These are phyloP conservation scores for Myxozyma geophila DNA, from an alignment of 805 yeast genomes.

Conservation along the genomic window DNA sequence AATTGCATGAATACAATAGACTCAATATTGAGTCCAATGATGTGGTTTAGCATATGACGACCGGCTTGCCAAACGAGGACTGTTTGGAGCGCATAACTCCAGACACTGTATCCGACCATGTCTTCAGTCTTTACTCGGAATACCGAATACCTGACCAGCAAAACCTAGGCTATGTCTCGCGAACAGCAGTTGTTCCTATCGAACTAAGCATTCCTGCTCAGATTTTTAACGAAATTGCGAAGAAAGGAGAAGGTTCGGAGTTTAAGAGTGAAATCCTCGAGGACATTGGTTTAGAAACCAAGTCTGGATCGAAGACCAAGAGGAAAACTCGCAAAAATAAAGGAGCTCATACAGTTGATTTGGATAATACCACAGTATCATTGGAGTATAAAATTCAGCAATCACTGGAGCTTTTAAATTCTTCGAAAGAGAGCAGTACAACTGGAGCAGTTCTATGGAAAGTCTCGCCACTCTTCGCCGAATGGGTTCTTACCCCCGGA, in stretches of 20 bases:
- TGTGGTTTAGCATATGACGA: neutral
- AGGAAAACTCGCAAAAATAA: neutral
- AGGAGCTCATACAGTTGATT: neutral
- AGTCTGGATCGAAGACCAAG: neutral
- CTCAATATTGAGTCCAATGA: neutral
- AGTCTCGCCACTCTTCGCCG: conserved; percentile 53
- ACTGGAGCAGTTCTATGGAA: conserved; percentile 73
- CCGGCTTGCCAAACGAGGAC: neutral
- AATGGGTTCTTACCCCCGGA: conserved; percentile 54
- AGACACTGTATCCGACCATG: conserved; percentile 19
- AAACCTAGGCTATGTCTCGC: conserved; percentile 27
- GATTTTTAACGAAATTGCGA: neutral
- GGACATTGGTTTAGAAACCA: neutral
- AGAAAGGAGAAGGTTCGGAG: no score
- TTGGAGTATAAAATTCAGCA: conserved; percentile 44
- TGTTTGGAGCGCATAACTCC: conserved; percentile 8
- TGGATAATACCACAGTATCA: neutral
- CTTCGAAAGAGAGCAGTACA: conserved; percentile 49
- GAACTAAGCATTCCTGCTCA: neutral
- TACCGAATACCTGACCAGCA: conserved; percentile 17
- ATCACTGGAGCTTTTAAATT: conserved; percentile 45
- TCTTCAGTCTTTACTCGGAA: conserved; percentile 16
- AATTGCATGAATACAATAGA: no score
- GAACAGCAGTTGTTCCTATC: conserved; percentile 11
- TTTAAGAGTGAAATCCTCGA: neutral